Evolutionary conservation across 805 yeast species (phyloP).

Genomic region (Yarrowia phangngaensis): DNA sequence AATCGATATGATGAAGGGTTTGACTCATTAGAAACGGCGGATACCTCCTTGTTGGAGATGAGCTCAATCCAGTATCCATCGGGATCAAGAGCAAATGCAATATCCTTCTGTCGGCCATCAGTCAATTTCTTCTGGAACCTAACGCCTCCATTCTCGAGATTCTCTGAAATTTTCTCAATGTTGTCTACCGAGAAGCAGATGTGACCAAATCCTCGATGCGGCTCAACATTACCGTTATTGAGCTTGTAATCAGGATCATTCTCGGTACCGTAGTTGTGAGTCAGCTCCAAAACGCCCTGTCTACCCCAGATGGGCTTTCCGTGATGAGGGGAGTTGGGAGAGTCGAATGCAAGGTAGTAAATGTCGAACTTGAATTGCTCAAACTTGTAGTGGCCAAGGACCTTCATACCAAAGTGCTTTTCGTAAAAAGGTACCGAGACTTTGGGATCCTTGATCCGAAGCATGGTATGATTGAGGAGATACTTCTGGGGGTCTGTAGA

Average conservation of each 20-base stretch:
- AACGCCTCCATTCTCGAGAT: conserved; percentile 59
- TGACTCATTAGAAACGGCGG: conserved; percentile 38
- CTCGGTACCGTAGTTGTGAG: conserved; percentile 76
- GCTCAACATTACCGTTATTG: conserved; percentile 80
- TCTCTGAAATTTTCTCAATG: conserved; percentile 57
- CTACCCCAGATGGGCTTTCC: conserved; percentile 42
- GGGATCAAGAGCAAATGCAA: conserved; percentile 94
- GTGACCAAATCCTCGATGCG: conserved; percentile 91
- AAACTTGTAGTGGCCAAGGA: conserved; percentile 50
- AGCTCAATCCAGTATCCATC: conserved; percentile 97
- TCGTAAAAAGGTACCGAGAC: conserved; percentile 69
- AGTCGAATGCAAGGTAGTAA: conserved; percentile 62
- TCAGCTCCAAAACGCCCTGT: conserved; percentile 75
- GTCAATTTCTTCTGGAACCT: conserved; percentile 73
- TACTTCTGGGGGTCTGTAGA: conserved; percentile 27
- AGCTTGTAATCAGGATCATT: conserved; percentile 51
- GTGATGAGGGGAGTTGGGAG: conserved; percentile 42
- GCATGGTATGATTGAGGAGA: conserved; percentile 44
- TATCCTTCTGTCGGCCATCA: conserved; percentile 89
- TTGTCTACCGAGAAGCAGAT: conserved; percentile 84
- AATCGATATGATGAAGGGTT: conserved; percentile 47
- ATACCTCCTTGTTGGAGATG: conserved; percentile 52
- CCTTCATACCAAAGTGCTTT: conserved; percentile 67
- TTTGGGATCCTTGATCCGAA: conserved; percentile 79
- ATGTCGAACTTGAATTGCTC: conserved; percentile 58